phyloP scores from a whole-genome alignment of 108 stramenopile species.

The Cyclotella baltica region DNA sequence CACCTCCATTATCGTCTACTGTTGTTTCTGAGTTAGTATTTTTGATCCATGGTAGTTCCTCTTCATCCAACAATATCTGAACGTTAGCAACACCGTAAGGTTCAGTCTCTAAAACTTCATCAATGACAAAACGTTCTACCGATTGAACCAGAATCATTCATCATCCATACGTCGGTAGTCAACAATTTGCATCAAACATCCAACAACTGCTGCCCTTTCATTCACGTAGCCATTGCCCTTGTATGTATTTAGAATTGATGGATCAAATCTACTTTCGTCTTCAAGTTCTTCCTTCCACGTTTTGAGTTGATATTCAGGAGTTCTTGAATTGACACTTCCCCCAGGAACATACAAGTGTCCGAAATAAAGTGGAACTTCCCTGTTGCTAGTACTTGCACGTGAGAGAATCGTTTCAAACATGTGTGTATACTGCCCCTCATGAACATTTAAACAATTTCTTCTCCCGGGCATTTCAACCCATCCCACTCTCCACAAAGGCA shows the following conservation, averaged over 20 bases:
- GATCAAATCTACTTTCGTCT: conserved; percentile 40
- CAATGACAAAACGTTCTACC: conserved; percentile 77
- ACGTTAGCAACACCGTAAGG: conserved; percentile 77
- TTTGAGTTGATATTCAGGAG: conserved; percentile 18
- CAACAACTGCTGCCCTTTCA: conserved; percentile 54
- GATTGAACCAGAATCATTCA: conserved; percentile 79
- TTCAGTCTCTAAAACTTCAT: conserved; percentile 53
- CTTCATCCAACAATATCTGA: conserved; percentile 72
- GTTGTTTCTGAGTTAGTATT: background rate
- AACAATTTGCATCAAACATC: conserved; percentile 67
- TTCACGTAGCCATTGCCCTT: background rate
- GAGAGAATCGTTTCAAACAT: conserved; percentile 77
- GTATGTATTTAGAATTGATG: conserved; percentile 5
- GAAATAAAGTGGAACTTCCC: conserved; percentile 53
- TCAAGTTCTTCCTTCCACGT: conserved; percentile 52
- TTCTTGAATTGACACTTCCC: background rate
- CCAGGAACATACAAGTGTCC: conserved; percentile 74
- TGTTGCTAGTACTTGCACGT: background rate
- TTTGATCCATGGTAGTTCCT: conserved; percentile 55
- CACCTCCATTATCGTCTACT: conserved; percentile 3
- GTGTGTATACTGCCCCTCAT: conserved; percentile 77
- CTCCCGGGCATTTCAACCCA: conserved; percentile 85
- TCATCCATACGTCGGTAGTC: conserved; percentile 78
- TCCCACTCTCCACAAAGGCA: conserved; percentile 71
- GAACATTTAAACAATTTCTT: conserved; percentile 78